Percentiles rank a stretch among this genome's conserved stretches.
Conservation (phyloP, 257 asterid genomes). For the Nicotiana obtusifolia region DNA sequence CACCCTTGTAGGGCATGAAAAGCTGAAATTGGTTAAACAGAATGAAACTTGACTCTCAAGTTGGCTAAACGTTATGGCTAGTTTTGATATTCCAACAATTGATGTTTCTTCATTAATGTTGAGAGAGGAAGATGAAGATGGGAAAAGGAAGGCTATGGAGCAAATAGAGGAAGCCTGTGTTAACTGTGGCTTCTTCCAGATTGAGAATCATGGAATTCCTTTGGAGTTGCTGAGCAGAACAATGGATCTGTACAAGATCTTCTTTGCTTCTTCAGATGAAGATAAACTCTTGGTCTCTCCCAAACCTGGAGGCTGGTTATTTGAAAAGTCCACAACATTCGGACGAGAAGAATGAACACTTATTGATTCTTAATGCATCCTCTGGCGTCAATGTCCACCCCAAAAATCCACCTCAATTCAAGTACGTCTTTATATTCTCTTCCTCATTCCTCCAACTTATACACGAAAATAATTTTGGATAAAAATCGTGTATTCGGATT, state of each 20-base stretch:
- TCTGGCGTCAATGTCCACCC: conserved; percentile 21
- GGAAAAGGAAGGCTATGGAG: conserved; percentile 21
- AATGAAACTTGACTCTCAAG: not conserved
- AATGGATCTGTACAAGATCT: conserved; percentile 27
- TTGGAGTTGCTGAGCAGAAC: conserved; percentile 28
- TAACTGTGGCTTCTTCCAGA: conserved; percentile 42
- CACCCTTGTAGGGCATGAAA: not conserved
- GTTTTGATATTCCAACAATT: too few relatives aligned
- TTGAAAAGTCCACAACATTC: conserved; percentile 33
- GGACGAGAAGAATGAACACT: conserved; percentile 36
- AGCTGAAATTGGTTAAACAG: not conserved
- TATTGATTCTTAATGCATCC: conserved; percentile 34
- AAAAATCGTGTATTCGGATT: too few relatives aligned
- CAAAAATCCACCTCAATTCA: conserved; percentile 25
- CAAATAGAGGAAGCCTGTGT: conserved; percentile 32
- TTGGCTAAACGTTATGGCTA: not conserved
- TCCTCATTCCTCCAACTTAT: too few relatives aligned
- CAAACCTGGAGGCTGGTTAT: conserved; percentile 29
- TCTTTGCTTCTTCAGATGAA: conserved; percentile 27
- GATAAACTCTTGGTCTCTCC: conserved; percentile 29
- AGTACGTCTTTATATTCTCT: not conserved
- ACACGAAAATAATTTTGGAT: too few relatives aligned
- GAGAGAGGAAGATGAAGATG: conserved; percentile 17
- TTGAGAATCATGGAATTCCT: conserved; percentile 41
- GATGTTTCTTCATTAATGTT: too few relatives aligned